phyloP scores from a whole-genome alignment of 805 yeast genomes.

The Candida arabinofermentans region DNA sequence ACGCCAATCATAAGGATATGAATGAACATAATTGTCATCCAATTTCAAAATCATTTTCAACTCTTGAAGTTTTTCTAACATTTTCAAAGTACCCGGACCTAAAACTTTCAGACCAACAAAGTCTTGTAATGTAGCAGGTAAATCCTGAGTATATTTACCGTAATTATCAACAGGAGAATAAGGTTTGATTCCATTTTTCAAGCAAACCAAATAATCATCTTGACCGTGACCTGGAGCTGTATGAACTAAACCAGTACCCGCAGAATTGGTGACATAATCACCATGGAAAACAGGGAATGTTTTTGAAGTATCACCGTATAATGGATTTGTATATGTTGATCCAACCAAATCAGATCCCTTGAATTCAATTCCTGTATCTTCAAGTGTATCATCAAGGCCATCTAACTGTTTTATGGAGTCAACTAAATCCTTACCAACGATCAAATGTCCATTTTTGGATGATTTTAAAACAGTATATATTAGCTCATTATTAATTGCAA shows the following conservation, averaged over 20 bases:
- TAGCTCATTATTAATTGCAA: constrained; percentile 61
- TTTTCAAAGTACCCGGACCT: constrained; percentile 46
- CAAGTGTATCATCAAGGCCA: constrained; percentile 25
- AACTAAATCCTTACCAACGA: constrained; percentile 55
- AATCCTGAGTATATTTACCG: constrained; percentile 59
- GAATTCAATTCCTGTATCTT: constrained; percentile 26
- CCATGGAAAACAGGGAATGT: constrained; percentile 68
- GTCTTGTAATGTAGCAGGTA: constrained; percentile 39
- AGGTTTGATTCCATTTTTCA: constrained; percentile 49
- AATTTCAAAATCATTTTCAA: constrained; percentile 44
- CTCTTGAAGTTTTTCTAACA: constrained; percentile 41
- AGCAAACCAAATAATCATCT: constrained; percentile 81
- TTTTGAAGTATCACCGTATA: constrained; percentile 27
- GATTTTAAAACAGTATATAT: constrained; percentile 49
- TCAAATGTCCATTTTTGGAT: constrained; percentile 36
- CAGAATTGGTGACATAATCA: constrained; percentile 68
- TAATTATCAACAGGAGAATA: constrained; percentile 74
- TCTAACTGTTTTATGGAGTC: constrained; percentile 33
- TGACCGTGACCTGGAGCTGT: constrained; percentile 98
- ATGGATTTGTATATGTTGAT: constrained; percentile 52
- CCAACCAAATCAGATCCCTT: constrained; percentile 41
- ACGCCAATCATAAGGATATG: constrained; percentile 97
- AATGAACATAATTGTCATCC: constrained; percentile 59
- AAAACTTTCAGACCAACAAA: constrained; percentile 60
- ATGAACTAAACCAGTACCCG: constrained; percentile 96